Percentiles rank a stretch among this genome's conserved stretches.
phyloP scores from a whole-genome alignment of 148 eudicot species.

The Oxyria digyna region DNA sequence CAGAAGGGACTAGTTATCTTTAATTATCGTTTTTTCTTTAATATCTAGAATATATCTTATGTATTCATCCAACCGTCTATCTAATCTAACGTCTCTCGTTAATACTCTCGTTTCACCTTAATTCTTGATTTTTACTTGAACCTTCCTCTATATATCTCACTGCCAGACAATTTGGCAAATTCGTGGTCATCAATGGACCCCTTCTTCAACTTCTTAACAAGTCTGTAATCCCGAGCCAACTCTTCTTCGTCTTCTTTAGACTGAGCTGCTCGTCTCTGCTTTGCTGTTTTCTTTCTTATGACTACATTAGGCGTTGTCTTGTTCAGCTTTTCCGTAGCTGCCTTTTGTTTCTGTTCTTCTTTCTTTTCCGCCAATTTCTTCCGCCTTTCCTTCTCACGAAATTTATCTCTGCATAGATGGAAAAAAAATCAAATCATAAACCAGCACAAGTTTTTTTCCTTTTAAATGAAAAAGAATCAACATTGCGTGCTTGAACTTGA shows the following conservation, averaged over 20 bases:
- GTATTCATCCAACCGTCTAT: too few species aligned
- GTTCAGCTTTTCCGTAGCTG: constrained; percentile 31
- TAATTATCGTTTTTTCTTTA: too few species aligned
- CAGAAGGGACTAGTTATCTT: too few species aligned
- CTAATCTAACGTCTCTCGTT: too few species aligned
- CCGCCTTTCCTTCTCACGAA: constrained; percentile 85
- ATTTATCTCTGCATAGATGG: constrained; percentile 49
- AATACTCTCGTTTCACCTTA: too few species aligned
- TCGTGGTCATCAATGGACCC: constrained; percentile 70
- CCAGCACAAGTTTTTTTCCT: not conserved
- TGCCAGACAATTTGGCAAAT: constrained; percentile 65
- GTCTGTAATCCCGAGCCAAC: constrained; percentile 49
- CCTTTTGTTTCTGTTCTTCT: constrained; percentile 33
- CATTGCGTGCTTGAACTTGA: constrained; percentile 67
- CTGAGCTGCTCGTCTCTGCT: constrained; percentile 70
- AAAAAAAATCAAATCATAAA: not conserved
- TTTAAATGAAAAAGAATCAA: not conserved
- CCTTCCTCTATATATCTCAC: too few species aligned
- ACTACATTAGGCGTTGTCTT: constrained; percentile 13
- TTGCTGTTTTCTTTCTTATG: constrained; percentile 68
- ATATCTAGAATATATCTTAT: too few species aligned
- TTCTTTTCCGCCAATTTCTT: constrained; percentile 54
- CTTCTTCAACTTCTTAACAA: constrained; percentile 72
- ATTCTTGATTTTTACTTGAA: too few species aligned
- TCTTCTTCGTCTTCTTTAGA: constrained; percentile 72